Evolutionary conservation across 805 yeast species (phyloP), one percentile per base, ranked within the genome.

Genomic region (Pichia californica): DNA sequence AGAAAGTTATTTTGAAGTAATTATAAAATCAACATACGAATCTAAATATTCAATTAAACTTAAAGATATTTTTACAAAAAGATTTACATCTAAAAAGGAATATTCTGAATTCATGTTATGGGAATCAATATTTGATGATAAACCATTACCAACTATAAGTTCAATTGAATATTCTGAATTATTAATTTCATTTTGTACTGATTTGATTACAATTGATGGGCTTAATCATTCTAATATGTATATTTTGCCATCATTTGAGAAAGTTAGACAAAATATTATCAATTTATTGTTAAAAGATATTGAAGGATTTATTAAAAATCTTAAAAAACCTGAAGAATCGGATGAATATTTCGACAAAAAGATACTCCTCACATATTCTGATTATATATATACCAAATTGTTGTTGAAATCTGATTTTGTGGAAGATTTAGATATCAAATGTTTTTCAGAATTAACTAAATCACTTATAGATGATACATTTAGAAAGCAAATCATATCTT

Each of bases 221-320:
- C 54, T 51, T n/a, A 62, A 59, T 38, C 59, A 52, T 40, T 51
- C 62, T 1, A 61, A 60, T 45, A 53, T 58, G n/a, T 62, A 54
- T 31, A 43, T 53, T 31, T 45, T 49, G 21, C 38, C 40, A 2
- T 41, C 47, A 19, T 60, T 59, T 36, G 41, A 41, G 1, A 39
- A 30, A 1, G 47, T 48, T 7, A 54, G 52, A 31, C 9, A 13
- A 2, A 43, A 25, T 3, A 37, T 54, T 15, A 35, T 58, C 11
- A 46, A 52, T n/a, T 41, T 38, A 15, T 34, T 58, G 15, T 34
- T 52, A 15, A 32, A 35, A 6, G 15, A 30, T 13, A 36, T 34
- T 25, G 38, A 38, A 15, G 33, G 34, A 3, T 28, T 21, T 5
- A 23, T 26, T 7, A 13, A 26, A 5, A 5, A 7, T 26, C 19